phyloP scores from a whole-genome alignment of 495 filamentous ascomycete genomes.

The Friedmanniomyces simplex region DNA sequence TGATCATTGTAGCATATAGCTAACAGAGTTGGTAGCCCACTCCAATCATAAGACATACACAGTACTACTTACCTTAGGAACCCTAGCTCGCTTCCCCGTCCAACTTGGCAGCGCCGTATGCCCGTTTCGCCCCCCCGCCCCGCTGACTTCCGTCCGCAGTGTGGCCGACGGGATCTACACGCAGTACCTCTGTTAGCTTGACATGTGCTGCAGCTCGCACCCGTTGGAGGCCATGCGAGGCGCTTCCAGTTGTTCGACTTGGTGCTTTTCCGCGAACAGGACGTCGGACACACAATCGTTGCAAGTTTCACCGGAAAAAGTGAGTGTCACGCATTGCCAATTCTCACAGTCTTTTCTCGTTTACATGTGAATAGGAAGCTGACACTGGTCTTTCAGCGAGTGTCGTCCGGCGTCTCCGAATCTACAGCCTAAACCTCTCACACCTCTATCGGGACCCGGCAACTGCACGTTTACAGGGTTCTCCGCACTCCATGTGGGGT shows the following conservation, averaged over 20 bases:
- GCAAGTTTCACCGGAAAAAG: too few relatives aligned
- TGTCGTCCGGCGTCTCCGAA: too few relatives aligned
- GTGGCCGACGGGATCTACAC: background rate
- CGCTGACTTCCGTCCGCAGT: background rate
- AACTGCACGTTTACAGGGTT: too few relatives aligned
- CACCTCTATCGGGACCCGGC: too few relatives aligned
- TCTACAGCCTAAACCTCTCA: too few relatives aligned
- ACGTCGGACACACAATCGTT: too few relatives aligned
- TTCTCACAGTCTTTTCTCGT: too few relatives aligned
- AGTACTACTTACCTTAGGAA: background rate
- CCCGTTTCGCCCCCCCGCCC: background rate
- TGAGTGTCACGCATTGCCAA: too few relatives aligned
- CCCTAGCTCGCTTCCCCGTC: background rate
- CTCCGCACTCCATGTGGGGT: too few relatives aligned
- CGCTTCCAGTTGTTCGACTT: background rate
- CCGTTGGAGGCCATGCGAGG: too few relatives aligned
- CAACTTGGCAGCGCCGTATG: background rate
- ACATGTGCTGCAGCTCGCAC: background rate
- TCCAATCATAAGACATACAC: background rate
- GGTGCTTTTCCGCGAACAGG: background rate
- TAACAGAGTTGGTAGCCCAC: background rate
- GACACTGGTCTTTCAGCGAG: too few relatives aligned
- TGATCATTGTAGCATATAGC: constrained; percentile 10
- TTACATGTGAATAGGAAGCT: too few relatives aligned
- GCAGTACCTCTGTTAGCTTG: background rate